A percentile compares a stretch with the other conserved stretches of the same genome.
These are phyloP conservation scores for Puccinellia tenuiflora DNA, from an alignment of 176 grass and related monocot genomes.

Conservation along the genomic window DNA sequence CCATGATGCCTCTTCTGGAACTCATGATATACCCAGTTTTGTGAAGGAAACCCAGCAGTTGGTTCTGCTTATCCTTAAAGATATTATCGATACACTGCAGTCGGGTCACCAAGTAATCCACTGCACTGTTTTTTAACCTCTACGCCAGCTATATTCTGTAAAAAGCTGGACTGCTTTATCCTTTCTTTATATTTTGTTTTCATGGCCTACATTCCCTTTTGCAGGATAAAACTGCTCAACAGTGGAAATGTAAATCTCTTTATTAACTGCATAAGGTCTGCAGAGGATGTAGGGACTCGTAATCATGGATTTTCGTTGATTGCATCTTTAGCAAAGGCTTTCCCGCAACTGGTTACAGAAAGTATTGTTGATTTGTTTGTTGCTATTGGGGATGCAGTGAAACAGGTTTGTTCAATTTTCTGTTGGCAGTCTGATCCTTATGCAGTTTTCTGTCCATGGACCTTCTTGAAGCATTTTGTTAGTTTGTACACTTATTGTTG, in stretches of 20 bases:
- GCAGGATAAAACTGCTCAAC: slow-evolving; percentile 63
- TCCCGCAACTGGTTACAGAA: slow-evolving; percentile 56
- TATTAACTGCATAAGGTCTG: slow-evolving; percentile 51
- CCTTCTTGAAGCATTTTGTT: slow-evolving; percentile 3
- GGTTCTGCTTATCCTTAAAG: slow-evolving; percentile 75
- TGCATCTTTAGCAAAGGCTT: slow-evolving; percentile 69
- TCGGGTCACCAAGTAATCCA: slow-evolving; percentile 41
- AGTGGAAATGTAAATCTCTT: slow-evolving; percentile 51
- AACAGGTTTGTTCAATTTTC: slow-evolving; percentile 58
- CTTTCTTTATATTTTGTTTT: slow-evolving; percentile 19
- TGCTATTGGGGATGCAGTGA: slow-evolving; percentile 76
- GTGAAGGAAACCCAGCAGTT: slow-evolving; percentile 66
- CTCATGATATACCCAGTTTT: slow-evolving; percentile 25
- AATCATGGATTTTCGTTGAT: slow-evolving; percentile 78
- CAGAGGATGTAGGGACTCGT: slow-evolving; percentile 42
- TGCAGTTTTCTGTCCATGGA: background rate
- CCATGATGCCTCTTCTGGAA: slow-evolving; percentile 35
- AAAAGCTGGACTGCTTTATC: background rate
- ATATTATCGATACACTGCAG: slow-evolving; percentile 74
- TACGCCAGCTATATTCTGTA: background rate
- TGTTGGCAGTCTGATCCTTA: background rate
- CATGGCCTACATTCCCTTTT: slow-evolving; percentile 25
- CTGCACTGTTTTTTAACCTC: background rate
- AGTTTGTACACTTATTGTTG: slow-evolving; percentile 9
- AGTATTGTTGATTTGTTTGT: slow-evolving; percentile 72